These are phyloP conservation scores for Harringtonia lauricola DNA, from an alignment of 2,329 filamentous ascomycete species.

Conservation along the genomic window DNA sequence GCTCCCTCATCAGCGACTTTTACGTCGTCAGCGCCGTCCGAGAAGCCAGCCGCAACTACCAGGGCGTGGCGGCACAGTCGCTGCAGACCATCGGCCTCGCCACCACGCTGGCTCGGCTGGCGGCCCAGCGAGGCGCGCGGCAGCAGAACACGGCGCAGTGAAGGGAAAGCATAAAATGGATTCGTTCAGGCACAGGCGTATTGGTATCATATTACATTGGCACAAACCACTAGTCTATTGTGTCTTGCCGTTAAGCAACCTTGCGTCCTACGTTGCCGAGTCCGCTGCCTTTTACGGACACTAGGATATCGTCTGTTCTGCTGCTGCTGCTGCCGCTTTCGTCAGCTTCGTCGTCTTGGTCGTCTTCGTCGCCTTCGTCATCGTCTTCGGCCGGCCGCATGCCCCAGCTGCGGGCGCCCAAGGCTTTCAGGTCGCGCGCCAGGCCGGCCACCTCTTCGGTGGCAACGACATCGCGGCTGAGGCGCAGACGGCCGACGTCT, in stretches of 20 bases:
- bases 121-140: slow-evolving; percentile 4
- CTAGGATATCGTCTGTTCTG: slow-evolving; percentile 55
- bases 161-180: not conserved
- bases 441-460: slow-evolving; percentile 70
- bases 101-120: slow-evolving; percentile 4
- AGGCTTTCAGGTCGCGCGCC: slow-evolving; percentile 75
- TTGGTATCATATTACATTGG: not conserved
- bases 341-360: slow-evolving; percentile 47
- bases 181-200: not conserved
- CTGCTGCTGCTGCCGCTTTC: slow-evolving; percentile 40
- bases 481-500: slow-evolving; percentile 76
- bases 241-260: slow-evolving; percentile 35
- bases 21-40: slow-evolving; percentile 39
- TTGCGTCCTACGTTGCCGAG: slow-evolving; percentile 94
- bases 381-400: slow-evolving; percentile 61
- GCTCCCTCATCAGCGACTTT: slow-evolving; percentile 43
- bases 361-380: slow-evolving; percentile 50
- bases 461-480: slow-evolving; percentile 73
- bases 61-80: slow-evolving; percentile 37
- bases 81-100: slow-evolving; percentile 44
- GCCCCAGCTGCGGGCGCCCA: slow-evolving; percentile 86
- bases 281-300: slow-evolving; percentile 86
- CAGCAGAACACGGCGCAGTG: slow-evolving; percentile 17
- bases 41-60: slow-evolving; percentile 33
- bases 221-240: slow-evolving; percentile 4